Percentiles rank a stretch among this genome's conserved stretches.
phyloP scores from a whole-genome alignment of 2,329 filamentous ascomycete species.

The Trichoderma harzianum region DNA sequence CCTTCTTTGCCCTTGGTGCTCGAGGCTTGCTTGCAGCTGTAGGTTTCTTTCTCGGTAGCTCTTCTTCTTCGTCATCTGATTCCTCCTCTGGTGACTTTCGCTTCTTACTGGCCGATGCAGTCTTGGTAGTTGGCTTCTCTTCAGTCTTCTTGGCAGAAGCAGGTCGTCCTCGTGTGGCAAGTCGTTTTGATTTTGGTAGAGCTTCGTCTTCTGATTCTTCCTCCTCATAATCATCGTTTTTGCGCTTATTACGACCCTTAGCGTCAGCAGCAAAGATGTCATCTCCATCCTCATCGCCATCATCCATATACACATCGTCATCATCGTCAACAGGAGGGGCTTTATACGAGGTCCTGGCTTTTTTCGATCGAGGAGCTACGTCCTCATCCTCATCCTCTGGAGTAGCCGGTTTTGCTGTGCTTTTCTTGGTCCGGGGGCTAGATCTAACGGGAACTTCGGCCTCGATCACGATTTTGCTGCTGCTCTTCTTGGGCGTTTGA shows the following conservation, averaged over 20 bases:
- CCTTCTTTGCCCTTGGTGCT: conserved; percentile 61
- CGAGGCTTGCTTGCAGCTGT: conserved; percentile 55
- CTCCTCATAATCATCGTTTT: conserved; percentile 71
- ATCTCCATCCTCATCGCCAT: conserved; percentile 67
- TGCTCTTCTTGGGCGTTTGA: conserved; percentile 40
- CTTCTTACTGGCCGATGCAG: conserved; percentile 45
- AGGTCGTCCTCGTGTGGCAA: conserved; percentile 43
- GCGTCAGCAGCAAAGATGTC: conserved; percentile 79
- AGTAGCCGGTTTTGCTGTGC: conserved; percentile 30
- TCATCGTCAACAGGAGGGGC: conserved; percentile 47
- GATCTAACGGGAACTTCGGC: conserved; percentile 47
- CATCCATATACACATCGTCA: conserved; percentile 59
- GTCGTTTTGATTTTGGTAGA: conserved; percentile 56
- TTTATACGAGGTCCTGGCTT: conserved; percentile 39
- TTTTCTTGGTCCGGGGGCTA: conserved; percentile 49
- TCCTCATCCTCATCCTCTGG: conserved; percentile 29
- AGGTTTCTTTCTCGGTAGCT: conserved; percentile 55
- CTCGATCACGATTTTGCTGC: conserved; percentile 37
- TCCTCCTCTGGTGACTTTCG: conserved; percentile 56
- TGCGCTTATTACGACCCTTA: conserved; percentile 62
- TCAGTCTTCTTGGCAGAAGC: conserved; percentile 23
- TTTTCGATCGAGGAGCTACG: conserved; percentile 38
- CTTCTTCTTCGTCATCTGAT: conserved; percentile 55
- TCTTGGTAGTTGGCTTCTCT: conserved; percentile 30
- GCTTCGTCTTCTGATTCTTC: conserved; percentile 71